A percentile compares a stretch with the other conserved stretches of the same genome.
Evolutionary conservation across 2,329 filamentous ascomycete species (phyloP).

Genomic region (Apiospora saccharicola): DNA sequence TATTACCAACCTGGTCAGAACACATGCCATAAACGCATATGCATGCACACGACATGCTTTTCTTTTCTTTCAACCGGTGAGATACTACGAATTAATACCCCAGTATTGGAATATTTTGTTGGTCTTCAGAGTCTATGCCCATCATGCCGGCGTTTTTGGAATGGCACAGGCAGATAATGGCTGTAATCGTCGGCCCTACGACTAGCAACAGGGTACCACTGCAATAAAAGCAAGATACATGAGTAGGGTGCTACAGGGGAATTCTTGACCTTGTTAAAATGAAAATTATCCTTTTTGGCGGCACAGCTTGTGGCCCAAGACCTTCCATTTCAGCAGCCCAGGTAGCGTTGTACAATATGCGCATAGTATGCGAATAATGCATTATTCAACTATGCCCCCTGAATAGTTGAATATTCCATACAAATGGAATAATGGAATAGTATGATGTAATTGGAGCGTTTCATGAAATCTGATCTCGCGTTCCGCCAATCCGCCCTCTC

Average conservation of each 20-base stretch:
- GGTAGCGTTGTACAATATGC: too few relatives aligned
- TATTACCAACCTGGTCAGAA: too few relatives aligned
- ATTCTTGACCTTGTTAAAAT: neutral
- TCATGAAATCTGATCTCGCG: too few relatives aligned
- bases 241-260: neutral
- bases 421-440: too few relatives aligned
- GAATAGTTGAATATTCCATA: too few relatives aligned
- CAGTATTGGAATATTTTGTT: neutral
- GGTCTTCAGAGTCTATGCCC: neutral
- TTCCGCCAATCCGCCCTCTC: too few relatives aligned
- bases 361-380: too few relatives aligned
- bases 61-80: too few relatives aligned
- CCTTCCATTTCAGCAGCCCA: slow-evolving; percentile 4
- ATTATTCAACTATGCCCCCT: too few relatives aligned
- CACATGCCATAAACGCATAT: neutral
- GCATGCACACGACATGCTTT: neutral
- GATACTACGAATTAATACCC: neutral
- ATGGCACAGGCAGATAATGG: neutral
- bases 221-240: neutral
- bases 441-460: too few relatives aligned
- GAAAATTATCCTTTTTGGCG: neutral
- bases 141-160: neutral
- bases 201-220: neutral
- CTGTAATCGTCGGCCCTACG: neutral
- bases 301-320: neutral